A percentile compares a stretch with the other conserved stretches of the same genome.
Evolutionary conservation across 2,329 filamentous ascomycete species (phyloP).

Genomic region (Penicillium hordei): DNA sequence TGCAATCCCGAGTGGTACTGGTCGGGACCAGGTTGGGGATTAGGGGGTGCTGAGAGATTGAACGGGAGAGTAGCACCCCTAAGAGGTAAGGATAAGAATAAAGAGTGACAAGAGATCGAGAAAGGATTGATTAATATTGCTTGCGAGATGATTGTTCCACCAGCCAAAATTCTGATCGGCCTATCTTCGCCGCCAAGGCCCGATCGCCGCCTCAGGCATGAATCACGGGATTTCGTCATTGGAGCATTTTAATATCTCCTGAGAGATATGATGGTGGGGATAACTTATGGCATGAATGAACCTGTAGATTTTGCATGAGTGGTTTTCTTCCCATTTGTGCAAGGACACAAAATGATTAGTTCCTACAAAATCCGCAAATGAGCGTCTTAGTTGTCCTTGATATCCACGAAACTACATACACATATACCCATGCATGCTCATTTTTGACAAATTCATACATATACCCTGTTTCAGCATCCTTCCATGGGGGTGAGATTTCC

Average conservation of each 20-base stretch:
- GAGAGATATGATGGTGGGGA: background rate
- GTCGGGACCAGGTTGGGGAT: constrained; percentile 31
- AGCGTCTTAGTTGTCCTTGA: background rate
- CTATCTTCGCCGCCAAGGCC: constrained; percentile 33
- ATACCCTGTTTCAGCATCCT: too few relatives aligned
- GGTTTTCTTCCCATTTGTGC: background rate
- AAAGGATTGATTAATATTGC: constrained; percentile 4
- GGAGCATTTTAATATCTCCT: background rate
- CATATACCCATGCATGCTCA: background rate
- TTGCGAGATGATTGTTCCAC: constrained; percentile 14
- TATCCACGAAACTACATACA: background rate
- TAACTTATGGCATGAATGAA: background rate
- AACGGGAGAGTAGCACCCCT: constrained; percentile 19
- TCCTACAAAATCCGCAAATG: background rate
- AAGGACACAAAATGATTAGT: background rate
- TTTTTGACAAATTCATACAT: too few relatives aligned
- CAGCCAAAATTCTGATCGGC: constrained; percentile 38
- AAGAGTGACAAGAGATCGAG: constrained; percentile 21
- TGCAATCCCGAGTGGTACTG: constrained; percentile 31
- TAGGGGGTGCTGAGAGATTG: constrained; percentile 23
- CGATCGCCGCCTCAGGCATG: constrained; percentile 19
- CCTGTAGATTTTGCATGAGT: too few relatives aligned
- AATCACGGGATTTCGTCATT: constrained; percentile 10
- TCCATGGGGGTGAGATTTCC: background rate
- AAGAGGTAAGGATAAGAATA: constrained; percentile 6